These are phyloP conservation scores for Corynespora cassiicola DNA, from an alignment of 2,329 filamentous ascomycete species.

Conservation along the genomic window DNA sequence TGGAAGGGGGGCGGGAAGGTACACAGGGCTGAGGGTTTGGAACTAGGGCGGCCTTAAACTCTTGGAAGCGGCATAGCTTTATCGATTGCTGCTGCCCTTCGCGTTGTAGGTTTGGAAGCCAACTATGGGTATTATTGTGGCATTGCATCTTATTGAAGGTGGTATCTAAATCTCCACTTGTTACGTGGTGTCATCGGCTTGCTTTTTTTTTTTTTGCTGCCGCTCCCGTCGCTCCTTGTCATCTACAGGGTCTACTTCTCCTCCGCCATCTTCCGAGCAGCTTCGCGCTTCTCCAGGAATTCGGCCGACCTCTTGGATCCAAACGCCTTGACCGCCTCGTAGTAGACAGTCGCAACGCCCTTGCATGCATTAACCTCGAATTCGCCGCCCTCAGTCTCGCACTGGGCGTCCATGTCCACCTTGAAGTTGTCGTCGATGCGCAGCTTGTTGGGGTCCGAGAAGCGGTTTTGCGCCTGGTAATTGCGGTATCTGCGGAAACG, in stretches of 20 bases:
- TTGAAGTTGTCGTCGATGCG: constrained; percentile 60
- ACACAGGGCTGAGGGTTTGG: no score
- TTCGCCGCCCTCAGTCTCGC: constrained; percentile 23
- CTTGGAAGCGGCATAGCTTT: no score
- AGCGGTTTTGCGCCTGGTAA: constrained; percentile 57
- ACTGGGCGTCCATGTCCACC: constrained; percentile 41
- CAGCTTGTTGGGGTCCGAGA: constrained; percentile 47
- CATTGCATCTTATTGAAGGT: no score
- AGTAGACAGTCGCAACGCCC: constrained; percentile 41
- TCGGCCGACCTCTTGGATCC: constrained; percentile 18
- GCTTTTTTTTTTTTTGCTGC: no score
- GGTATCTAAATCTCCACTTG: no score
- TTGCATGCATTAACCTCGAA: constrained; percentile 22
- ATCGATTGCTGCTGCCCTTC: no score
- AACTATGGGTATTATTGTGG: no score
- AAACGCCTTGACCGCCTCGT: constrained; percentile 36
- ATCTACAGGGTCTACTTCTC: background rate
- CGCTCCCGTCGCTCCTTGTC: no score
- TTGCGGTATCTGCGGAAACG: constrained; percentile 58
- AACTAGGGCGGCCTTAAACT: no score
- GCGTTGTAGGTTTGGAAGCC: no score
- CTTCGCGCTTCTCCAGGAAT: constrained; percentile 7
- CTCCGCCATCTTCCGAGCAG: constrained; percentile 5
- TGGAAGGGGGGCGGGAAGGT: no score
- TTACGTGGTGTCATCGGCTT: no score